Percentiles rank a stretch among this genome's conserved stretches.
These are phyloP conservation scores for Backusella circina DNA, from an alignment of 192 early-diverging fungal genomes.

Conservation along the genomic window DNA sequence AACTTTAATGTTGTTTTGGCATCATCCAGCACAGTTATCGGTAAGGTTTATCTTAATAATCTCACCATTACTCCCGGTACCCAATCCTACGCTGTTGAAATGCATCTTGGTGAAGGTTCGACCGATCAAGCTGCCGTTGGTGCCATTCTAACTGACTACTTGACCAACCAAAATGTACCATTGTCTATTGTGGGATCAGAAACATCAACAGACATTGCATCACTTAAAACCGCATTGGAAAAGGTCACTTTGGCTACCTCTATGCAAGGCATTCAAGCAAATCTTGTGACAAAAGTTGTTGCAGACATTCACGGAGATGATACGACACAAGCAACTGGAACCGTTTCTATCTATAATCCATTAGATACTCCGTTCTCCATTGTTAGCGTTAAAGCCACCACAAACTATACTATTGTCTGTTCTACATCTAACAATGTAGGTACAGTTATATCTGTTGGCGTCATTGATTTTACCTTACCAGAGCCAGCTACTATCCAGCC, in stretches of 20 bases:
- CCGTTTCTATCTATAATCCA: not conserved
- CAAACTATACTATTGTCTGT: not conserved
- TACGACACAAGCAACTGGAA: not conserved
- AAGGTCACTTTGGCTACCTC: slow-evolving; percentile 31
- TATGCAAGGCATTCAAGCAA: slow-evolving; percentile 45
- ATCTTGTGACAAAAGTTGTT: slow-evolving; percentile 22
- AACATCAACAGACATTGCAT: slow-evolving; percentile 36
- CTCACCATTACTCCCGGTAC: slow-evolving; percentile 43
- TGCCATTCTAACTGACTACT: slow-evolving; percentile 36
- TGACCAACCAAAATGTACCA: slow-evolving; percentile 29
- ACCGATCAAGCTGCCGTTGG: slow-evolving; percentile 27
- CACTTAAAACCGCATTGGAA: slow-evolving; percentile 40
- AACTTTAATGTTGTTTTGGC: slow-evolving; percentile 37
- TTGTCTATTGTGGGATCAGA: slow-evolving; percentile 35
- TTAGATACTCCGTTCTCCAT: not conserved
- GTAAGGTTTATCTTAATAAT: slow-evolving; percentile 40
- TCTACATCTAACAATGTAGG: not conserved
- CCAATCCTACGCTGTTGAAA: slow-evolving; percentile 35
- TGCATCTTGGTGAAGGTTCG: slow-evolving; percentile 33
- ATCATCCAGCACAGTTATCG: slow-evolving; percentile 21
- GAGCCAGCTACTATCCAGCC: not conserved
- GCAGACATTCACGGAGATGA: not conserved
- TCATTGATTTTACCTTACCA: not conserved
- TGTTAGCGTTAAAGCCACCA: not conserved
- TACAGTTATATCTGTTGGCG: not conserved